These are phyloP conservation scores for Dipodascus geniculatus DNA, from an alignment of 805 yeast species.

Conservation along the genomic window DNA sequence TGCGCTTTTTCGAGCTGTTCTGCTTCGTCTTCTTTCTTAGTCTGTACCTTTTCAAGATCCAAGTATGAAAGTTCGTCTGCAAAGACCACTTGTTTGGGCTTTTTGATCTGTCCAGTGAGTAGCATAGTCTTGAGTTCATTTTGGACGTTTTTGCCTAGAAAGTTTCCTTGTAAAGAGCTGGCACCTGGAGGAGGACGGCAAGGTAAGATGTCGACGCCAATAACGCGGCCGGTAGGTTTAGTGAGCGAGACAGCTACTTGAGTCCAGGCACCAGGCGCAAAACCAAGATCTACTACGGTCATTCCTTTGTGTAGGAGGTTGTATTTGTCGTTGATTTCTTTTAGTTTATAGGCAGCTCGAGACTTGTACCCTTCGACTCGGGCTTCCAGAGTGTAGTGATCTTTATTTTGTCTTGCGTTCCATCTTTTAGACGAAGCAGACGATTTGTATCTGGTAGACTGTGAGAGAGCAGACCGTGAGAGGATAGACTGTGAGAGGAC, in stretches of 20 bases:
- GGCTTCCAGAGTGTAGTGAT: constrained; percentile 57
- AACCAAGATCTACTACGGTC: constrained; percentile 72
- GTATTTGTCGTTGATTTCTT: constrained; percentile 60
- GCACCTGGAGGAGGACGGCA: constrained; percentile 74
- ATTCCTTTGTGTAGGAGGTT: constrained; percentile 42
- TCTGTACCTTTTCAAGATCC: constrained; percentile 16
- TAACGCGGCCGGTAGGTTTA: constrained; percentile 39
- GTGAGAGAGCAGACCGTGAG: too few relatives aligned
- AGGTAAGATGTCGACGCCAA: constrained; percentile 78
- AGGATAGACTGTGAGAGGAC: too few relatives aligned
- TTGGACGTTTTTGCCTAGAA: constrained; percentile 39
- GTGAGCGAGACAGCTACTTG: constrained; percentile 60
- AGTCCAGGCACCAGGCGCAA: constrained; percentile 93
- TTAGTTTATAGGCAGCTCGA: constrained; percentile 82
- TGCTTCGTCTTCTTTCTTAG: too few relatives aligned
- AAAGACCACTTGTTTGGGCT: constrained; percentile 7
- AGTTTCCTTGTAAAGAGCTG: constrained; percentile 75
- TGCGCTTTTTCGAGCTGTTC: constrained; percentile 23
- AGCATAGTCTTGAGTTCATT: constrained; percentile 23
- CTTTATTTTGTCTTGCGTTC: constrained; percentile 60
- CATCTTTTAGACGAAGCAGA: constrained; percentile 50
- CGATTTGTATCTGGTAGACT: neutral
- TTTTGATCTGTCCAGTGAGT: constrained; percentile 18
- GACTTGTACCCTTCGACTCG: constrained; percentile 52
- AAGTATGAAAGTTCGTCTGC: constrained; percentile 8